Conservation (phyloP, 176 grass and related monocot species). For the Eleusine indica region DNA sequence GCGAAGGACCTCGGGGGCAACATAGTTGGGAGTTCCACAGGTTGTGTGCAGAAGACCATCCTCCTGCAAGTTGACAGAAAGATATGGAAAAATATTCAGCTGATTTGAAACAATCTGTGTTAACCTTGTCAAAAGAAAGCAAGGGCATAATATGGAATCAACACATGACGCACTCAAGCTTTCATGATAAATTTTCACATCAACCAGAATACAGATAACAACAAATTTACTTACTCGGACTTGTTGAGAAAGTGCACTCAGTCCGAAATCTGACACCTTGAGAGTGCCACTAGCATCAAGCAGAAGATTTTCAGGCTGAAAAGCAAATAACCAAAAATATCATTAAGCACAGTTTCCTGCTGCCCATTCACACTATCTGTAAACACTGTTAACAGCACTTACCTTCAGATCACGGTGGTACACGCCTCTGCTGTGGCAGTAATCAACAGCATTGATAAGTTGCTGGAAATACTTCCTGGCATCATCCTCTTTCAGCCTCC, state of each 20-base stretch:
- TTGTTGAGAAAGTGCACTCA: slow-evolving; percentile 94
- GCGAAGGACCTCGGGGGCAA: slow-evolving; percentile 77
- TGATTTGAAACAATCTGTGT: not conserved
- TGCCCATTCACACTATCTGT: not conserved
- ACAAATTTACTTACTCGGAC: slow-evolving; percentile 66
- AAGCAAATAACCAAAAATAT: not conserved
- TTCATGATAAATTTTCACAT: not conserved
- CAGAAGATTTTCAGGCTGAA: slow-evolving; percentile 94
- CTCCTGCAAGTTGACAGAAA: slow-evolving; percentile 64
- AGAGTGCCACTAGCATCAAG: slow-evolving; percentile 78
- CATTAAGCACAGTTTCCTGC: slow-evolving; percentile 23
- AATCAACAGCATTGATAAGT: slow-evolving; percentile 95
- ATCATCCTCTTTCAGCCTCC: slow-evolving; percentile 91
- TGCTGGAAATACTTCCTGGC: slow-evolving; percentile 99
- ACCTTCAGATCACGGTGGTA: slow-evolving; percentile 97
- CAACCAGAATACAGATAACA: not conserved
- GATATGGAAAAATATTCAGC: slow-evolving; percentile 10
- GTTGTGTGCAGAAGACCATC: slow-evolving; percentile 92
- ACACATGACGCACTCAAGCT: not conserved
- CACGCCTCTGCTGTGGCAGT: slow-evolving; percentile 96
- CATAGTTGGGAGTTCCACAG: slow-evolving; percentile 99
- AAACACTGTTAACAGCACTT: not conserved
- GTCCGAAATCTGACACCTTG: slow-evolving; percentile 94
- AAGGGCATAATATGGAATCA: not conserved
- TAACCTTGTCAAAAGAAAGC: not conserved